A percentile compares a stretch with the other conserved stretches of the same genome.
Conservation (phyloP, 768 basidiomycete species). For the Leccinum rimulosum region DNA sequence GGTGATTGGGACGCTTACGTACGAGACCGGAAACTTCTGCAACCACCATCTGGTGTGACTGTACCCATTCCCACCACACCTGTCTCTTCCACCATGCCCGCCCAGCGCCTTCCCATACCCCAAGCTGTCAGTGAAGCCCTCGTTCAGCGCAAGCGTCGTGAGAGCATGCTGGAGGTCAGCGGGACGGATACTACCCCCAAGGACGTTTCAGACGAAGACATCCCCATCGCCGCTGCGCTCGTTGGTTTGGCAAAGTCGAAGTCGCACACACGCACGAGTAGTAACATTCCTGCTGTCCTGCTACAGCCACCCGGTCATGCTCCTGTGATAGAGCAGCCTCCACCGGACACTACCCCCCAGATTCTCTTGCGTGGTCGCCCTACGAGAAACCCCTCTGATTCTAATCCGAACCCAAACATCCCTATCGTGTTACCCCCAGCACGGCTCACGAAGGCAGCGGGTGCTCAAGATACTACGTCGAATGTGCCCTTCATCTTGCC, state of each 20-base stretch:
- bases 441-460: constrained; percentile 34
- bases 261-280: constrained; percentile 16
- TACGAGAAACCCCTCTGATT: constrained; percentile 17
- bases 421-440: constrained; percentile 32
- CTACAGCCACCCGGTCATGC: constrained; percentile 32
- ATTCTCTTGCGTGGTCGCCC: constrained; percentile 25
- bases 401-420: constrained; percentile 22
- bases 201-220: constrained; percentile 36
- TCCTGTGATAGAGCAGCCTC: constrained; percentile 25
- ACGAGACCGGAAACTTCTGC: constrained; percentile 78
- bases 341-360: constrained; percentile 16
- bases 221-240: constrained; percentile 30
- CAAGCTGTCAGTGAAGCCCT: constrained; percentile 76
- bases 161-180: constrained; percentile 57
- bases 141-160: constrained; percentile 65
- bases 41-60: constrained; percentile 78
- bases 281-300: constrained; percentile 27
- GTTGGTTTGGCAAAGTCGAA: constrained; percentile 12
- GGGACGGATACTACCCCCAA: constrained; percentile 30
- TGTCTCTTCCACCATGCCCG: constrained; percentile 32
- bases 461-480: constrained; percentile 31
- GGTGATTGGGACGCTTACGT: constrained; percentile 89
- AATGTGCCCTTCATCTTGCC: constrained; percentile 45
- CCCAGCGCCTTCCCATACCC: constrained; percentile 54
- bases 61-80: constrained; percentile 72